Evolutionary conservation across 805 yeast genomes (phyloP), one percentile per base, ranked within the genome.

Genomic region (Candida dajiaensis): DNA sequence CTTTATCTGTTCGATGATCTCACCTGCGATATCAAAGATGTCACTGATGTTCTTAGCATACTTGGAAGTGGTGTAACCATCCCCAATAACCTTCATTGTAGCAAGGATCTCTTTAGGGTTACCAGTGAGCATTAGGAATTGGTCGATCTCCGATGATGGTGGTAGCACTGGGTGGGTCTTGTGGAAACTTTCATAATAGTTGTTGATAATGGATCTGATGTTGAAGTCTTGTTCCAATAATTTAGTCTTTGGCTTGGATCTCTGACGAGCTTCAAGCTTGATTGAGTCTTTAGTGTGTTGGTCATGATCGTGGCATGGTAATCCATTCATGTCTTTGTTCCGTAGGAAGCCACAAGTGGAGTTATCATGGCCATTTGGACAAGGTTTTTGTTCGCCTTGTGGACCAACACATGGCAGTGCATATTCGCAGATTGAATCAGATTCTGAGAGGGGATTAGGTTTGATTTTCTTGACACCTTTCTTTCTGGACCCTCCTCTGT

Each of bases 401-500:
- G 36, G 18, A 13, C 45, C 44, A 11, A 51, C 47, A 47, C 62
- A 59, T 2, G 63, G 58, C 7, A 57, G 44, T 2, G 41, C 36
- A 12, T 53, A 20, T n/a, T 41, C 49, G 1, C 23, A 40, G 3
- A 45, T 36, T 15, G 18, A 18, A n/a, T 16, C 25, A 20, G 23
- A 18, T 16, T 25, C 18, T 25, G 11, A 18, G 15, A 21, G 28
- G 12, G 42, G 33, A 15, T 42, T 23, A 13, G 25, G 29, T 28
- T 47, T 52, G 5, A 42, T 41, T 41, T 55, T 65, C 50, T 64
- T 69, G 20, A 71, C 70, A 15, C 80, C 80, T 52, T 71, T 76
- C 51, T 66, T 73, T 40, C 81, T 59, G 7, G 79, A 71, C 1
- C 81, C 81, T 36, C 81, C 81, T 50, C 81, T 59, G 38, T 74